Evolutionary conservation across 2,329 filamentous ascomycete genomes (phyloP).

Genomic region (Aspergillus texensis): DNA sequence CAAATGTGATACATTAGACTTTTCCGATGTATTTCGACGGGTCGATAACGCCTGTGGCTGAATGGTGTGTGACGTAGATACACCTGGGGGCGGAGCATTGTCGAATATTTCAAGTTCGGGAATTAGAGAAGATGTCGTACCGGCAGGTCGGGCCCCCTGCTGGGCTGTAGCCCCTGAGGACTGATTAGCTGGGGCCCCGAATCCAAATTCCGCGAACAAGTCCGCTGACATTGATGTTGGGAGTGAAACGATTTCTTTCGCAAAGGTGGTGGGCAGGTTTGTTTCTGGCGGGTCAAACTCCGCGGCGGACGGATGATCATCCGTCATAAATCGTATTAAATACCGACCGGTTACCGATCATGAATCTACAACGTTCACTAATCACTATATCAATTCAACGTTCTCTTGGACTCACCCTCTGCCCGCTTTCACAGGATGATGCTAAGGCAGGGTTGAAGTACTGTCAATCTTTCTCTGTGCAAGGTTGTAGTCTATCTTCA

Average conservation of each 20-base stretch:
- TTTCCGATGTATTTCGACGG: slow-evolving; percentile 19
- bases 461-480: no score
- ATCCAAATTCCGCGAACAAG: slow-evolving; percentile 55
- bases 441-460: no score
- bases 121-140: slow-evolving; percentile 24
- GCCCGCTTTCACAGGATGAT: no score
- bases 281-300: slow-evolving; percentile 10
- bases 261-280: neutral
- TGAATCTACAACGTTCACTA: no score
- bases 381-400: no score
- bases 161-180: slow-evolving; percentile 14
- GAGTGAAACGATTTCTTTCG: neutral
- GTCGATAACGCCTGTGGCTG: slow-evolving; percentile 3
- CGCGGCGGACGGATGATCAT: slow-evolving; percentile 11
- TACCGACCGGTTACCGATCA: neutral
- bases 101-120: slow-evolving; percentile 25
- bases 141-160: slow-evolving; percentile 11
- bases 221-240: slow-evolving; percentile 53
- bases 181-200: slow-evolving; percentile 23
- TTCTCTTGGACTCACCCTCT: no score
- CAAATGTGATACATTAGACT: slow-evolving; percentile 14
- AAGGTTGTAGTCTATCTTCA: no score
- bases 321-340: slow-evolving; percentile 10
- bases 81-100: slow-evolving; percentile 14
- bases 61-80: slow-evolving; percentile 2